phyloP scores from a whole-genome alignment of 208 protist species.

The Trypanosoma lewisi region DNA sequence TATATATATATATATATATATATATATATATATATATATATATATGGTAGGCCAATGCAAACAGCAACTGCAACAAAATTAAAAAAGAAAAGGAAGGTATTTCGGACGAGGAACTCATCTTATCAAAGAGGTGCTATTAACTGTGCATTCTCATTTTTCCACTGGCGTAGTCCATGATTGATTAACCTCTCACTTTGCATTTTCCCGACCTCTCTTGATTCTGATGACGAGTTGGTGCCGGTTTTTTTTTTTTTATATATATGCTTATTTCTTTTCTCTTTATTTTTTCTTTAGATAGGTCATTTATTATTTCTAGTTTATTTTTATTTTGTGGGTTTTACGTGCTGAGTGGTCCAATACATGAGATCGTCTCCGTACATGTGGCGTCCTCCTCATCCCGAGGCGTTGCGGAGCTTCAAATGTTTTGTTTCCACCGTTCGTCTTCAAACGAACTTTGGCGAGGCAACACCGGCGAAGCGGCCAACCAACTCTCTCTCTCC shows the following conservation, averaged over 20 bases:
- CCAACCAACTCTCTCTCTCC: constrained; percentile 34
- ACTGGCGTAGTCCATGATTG: neutral
- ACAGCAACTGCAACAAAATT: neutral
- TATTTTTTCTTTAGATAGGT: constrained; percentile 7
- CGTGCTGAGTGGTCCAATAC: neutral
- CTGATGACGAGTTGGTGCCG: neutral
- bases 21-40: too few relatives aligned
- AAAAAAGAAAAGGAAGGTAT: constrained; percentile 3
- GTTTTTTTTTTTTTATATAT: neutral
- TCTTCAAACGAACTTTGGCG: constrained; percentile 72
- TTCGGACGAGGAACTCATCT: neutral
- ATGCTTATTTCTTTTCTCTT: neutral
- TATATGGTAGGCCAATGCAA: constrained; percentile 8
- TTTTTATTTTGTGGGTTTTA: neutral
- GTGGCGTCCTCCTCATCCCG: constrained; percentile 44
- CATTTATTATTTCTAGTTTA: constrained; percentile 9
- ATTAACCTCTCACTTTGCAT: neutral
- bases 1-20: too few relatives aligned
- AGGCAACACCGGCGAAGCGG: constrained; percentile 60
- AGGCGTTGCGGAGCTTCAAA: constrained; percentile 21
- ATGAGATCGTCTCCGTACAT: constrained; percentile 49
- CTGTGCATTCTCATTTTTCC: neutral
- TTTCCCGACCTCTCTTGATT: neutral
- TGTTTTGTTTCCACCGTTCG: constrained; percentile 38
- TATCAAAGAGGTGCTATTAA: neutral